Percentiles rank a stretch among this genome's conserved stretches.
These are phyloP conservation scores for Jatropha curcas DNA, from an alignment of 345 rosid genomes.

Conservation along the genomic window DNA sequence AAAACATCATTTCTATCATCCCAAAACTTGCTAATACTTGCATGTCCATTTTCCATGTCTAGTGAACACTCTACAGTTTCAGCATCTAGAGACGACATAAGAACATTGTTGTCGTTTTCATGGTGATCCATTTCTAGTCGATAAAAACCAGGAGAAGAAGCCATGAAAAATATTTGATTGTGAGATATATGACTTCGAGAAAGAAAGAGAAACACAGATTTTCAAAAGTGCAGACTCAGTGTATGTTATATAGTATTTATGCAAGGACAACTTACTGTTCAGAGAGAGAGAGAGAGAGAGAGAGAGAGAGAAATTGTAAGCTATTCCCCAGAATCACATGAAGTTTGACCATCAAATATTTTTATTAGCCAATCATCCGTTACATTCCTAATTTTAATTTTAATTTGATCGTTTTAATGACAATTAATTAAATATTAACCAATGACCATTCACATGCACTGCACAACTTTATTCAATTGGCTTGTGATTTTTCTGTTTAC, in stretches of 20 bases:
- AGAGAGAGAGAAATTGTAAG: too few species aligned
- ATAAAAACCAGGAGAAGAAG: background rate
- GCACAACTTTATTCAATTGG: too few species aligned
- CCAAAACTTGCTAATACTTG: background rate
- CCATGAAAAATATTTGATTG: background rate
- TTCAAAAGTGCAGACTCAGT: background rate
- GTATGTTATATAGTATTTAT: too few species aligned
- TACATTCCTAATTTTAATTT: background rate
- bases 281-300: background rate
- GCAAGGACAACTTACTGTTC: background rate
- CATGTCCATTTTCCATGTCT: background rate
- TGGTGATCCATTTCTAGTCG: background rate
- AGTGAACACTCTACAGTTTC: background rate
- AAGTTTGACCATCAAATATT: background rate
- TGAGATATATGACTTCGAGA: background rate
- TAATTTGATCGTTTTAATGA: background rate
- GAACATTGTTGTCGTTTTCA: background rate
- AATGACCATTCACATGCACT: too few species aligned
- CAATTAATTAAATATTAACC: too few species aligned
- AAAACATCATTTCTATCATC: background rate
- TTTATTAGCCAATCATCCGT: background rate
- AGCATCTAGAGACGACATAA: background rate
- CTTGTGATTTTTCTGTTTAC: too few species aligned
- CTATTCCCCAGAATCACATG: background rate
- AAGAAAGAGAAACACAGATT: background rate